Evolutionary conservation across 495 filamentous ascomycete genomes (phyloP), one percentile per base, ranked within the genome.

Genomic region (Copromyces sp.): DNA sequence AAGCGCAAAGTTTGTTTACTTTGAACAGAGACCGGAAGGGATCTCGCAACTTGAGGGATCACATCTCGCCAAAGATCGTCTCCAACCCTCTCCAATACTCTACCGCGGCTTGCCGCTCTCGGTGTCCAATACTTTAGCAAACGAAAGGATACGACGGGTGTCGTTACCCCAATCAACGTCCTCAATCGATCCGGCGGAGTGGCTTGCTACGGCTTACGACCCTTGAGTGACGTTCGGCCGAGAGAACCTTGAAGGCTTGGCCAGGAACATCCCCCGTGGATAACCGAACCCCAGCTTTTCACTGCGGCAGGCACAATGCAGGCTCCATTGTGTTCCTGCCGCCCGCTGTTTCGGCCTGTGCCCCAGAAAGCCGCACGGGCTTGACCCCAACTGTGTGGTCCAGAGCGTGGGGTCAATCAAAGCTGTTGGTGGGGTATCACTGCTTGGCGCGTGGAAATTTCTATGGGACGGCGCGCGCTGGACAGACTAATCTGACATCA

Each of bases 121-220:
- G 14, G 53, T 65, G 53, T 65, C 29, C 12, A 35, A 35, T 65
- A 65, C 24, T 35, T 35, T 17, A 37, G 4, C 53, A 65, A 65
- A 65, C 29, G 12, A 37, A 35, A 35, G 53, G 53, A 65, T 65
- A 32, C 29, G 14, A 17, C 53, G 53, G 53, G 6, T 65, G 53
- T 65, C 53, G 14, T 35, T 65, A 35, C 53, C 53, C 53, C 53
- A 65, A 65, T 65, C 53, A 65, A 65, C 53, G 53, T 65, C 53
- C 53, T 65, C 53, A 65, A 65, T 65, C 53, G 53, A 65, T 65
- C 53, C 14, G 24, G 53, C 53, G 53, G 53, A 61, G 69, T 79
- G 79, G 79, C 78, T 79, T 76, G 47, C 75, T 68, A 47, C 79
- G 79, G 79, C 79, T 80, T 80, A 79, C 69, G 24, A 44, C 44